A percentile compares a stretch with the other conserved stretches of the same genome.
Conservation (phyloP, 192 early-diverging fungal species). For the Funneliformis mosseae region DNA sequence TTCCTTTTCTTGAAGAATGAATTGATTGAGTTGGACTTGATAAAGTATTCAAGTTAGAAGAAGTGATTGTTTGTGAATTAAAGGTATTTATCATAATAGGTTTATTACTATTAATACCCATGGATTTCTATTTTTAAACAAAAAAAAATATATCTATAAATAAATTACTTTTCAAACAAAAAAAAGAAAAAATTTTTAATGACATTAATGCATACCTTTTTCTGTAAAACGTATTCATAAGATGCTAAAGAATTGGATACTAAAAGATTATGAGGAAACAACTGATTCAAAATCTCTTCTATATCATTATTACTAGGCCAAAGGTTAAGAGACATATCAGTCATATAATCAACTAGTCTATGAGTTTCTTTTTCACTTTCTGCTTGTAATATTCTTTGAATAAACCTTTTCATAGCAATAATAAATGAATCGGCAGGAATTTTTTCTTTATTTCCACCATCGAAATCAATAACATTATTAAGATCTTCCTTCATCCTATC, state of each 20-base stretch:
- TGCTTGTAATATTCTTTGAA: constrained; percentile 15
- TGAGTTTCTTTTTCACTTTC: constrained; percentile 6
- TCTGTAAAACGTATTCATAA: constrained; percentile 2
- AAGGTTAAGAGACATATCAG: constrained; percentile 1
- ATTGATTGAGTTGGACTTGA: not conserved
- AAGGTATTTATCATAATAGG: too few relatives aligned
- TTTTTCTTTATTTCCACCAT: not conserved
- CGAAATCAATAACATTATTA: constrained; percentile 2
- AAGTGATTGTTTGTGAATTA: too few relatives aligned
- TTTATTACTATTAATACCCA: too few relatives aligned
- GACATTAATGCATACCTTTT: not conserved
- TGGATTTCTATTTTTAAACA: not conserved
- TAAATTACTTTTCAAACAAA: too few relatives aligned
- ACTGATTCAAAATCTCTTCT: not conserved
- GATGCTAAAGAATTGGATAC: constrained; percentile 13
- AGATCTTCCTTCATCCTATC: constrained; percentile 11
- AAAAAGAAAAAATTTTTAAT: too few relatives aligned
- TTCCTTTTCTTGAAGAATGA: not conserved
- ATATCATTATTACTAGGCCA: not conserved
- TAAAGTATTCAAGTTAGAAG: not conserved
- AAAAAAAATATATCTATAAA: not conserved
- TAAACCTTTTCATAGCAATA: constrained; percentile 33
- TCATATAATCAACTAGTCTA: not conserved
- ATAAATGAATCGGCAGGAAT: constrained; percentile 30
- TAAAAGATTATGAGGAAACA: not conserved